These are phyloP conservation scores for Rhynchosporium graminicola DNA, from an alignment of 2,329 filamentous ascomycete genomes.

Conservation along the genomic window DNA sequence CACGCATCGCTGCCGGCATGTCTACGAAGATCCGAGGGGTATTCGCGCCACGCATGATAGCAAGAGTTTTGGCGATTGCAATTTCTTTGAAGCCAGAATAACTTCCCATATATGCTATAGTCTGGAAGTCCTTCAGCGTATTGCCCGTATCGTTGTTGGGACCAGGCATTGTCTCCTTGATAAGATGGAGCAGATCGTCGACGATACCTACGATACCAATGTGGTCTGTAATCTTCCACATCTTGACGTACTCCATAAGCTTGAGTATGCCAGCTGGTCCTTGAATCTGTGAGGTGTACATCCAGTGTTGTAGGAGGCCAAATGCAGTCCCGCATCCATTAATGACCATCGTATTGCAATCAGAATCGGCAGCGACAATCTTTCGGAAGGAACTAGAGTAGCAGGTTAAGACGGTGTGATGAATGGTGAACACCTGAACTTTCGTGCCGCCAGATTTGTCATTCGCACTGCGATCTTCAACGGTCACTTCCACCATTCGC, in stretches of 20 bases:
- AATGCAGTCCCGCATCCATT: neutral
- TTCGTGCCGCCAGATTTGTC: neutral
- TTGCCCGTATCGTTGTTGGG: neutral
- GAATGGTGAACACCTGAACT: conserved; percentile 5
- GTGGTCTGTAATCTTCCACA: neutral
- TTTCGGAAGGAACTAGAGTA: neutral
- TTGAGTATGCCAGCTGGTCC: neutral
- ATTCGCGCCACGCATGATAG: neutral
- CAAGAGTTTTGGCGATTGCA: neutral
- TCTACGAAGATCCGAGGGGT: too few species aligned
- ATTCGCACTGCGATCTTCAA: neutral
- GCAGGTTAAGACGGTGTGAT: neutral
- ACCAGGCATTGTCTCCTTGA: neutral
- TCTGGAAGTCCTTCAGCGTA: neutral
- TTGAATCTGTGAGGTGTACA: neutral
- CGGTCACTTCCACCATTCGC: neutral
- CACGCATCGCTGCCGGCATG: neutral
- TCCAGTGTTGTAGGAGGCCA: neutral
- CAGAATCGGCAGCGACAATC: neutral
- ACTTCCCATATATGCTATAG: neutral
- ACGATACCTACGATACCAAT: neutral
- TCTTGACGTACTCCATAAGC: neutral
- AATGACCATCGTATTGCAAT: neutral
- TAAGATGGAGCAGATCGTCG: neutral
- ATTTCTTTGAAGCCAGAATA: neutral